These are phyloP conservation scores for Paramarasmius palmivorus DNA, from an alignment of 1,284 basidiomycete species.

Conservation along the genomic window DNA sequence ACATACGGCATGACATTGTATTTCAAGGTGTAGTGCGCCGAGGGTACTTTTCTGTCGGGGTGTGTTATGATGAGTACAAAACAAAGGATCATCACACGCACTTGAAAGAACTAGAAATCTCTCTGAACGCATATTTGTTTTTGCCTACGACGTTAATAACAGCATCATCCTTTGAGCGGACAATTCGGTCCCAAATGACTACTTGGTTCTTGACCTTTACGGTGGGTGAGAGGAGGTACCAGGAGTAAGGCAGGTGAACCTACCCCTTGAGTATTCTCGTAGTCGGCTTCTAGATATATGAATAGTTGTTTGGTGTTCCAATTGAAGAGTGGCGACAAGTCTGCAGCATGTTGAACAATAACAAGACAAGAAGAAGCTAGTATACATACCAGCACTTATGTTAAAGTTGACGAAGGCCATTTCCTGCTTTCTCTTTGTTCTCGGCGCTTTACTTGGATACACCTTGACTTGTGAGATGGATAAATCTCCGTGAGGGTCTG, in stretches of 20 bases:
- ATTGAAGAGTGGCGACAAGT: constrained; percentile 80
- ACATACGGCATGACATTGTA: constrained; percentile 94
- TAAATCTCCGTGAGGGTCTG: constrained; percentile 58
- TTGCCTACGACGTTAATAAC: constrained; percentile 62
- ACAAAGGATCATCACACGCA: constrained; percentile 39
- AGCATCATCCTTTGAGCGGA: constrained; percentile 77
- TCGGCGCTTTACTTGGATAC: constrained; percentile 59
- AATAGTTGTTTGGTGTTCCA: constrained; percentile 97
- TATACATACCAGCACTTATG: constrained; percentile 66
- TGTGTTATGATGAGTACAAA: neutral
- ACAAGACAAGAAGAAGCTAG: neutral
- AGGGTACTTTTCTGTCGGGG: constrained; percentile 53
- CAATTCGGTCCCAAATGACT: constrained; percentile 90
- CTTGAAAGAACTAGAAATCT: constrained; percentile 80
- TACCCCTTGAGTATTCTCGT: constrained; percentile 70
- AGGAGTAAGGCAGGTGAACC: constrained; percentile 27
- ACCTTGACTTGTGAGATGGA: constrained; percentile 67
- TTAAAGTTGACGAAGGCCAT: constrained; percentile 79
- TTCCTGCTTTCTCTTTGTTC: constrained; percentile 63
- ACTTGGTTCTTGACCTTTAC: constrained; percentile 76
- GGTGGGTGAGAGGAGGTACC: constrained; percentile 1
- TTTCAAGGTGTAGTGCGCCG: constrained; percentile 75
- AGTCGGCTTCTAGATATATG: constrained; percentile 81
- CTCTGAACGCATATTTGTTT: constrained; percentile 84
- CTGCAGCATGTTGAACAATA: constrained; percentile 35